A percentile compares a stretch with the other conserved stretches of the same genome.
These are phyloP conservation scores for Colletotrichum camelliae DNA, from an alignment of 2,329 filamentous ascomycete species.

Conservation along the genomic window DNA sequence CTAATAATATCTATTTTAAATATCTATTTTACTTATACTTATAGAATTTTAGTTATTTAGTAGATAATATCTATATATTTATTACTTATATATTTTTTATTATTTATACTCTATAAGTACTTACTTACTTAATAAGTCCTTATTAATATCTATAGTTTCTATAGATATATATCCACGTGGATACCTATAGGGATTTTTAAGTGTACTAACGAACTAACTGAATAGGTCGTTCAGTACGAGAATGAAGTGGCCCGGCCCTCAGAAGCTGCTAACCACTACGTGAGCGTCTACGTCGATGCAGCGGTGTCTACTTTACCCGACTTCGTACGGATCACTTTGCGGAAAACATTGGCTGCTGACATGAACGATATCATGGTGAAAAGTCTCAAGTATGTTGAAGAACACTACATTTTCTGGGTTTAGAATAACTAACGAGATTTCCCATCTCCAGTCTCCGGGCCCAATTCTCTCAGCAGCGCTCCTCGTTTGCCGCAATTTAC, in stretches of 20 bases:
- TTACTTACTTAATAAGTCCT: too few species aligned
- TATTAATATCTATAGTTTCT: too few species aligned
- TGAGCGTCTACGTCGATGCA: slow-evolving; percentile 32
- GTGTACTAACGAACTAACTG: slow-evolving; percentile 48
- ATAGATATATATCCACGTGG: too few species aligned
- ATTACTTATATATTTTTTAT: too few species aligned
- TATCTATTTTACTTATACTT: too few species aligned
- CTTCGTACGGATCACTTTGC: slow-evolving; percentile 8
- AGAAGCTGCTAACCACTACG: slow-evolving; percentile 37
- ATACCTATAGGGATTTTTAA: too few species aligned
- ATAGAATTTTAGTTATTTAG: too few species aligned
- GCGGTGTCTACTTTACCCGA: slow-evolving; percentile 31
- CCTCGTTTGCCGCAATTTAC: slow-evolving; percentile 40
- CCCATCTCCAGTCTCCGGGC: neutral
- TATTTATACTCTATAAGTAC: too few species aligned
- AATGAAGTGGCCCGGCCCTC: slow-evolving; percentile 31
- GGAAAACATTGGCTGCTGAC: slow-evolving; percentile 14
- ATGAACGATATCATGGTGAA: slow-evolving; percentile 20
- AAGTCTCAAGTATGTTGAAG: slow-evolving; percentile 8
- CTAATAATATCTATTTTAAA: too few species aligned
- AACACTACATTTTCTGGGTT: neutral
- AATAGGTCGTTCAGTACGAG: slow-evolving; percentile 59
- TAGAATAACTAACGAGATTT: neutral
- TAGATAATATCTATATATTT: too few species aligned
- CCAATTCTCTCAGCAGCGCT: slow-evolving; percentile 31